These are phyloP conservation scores for Brassica juncea DNA, from an alignment of 345 rosid genomes.

Conservation along the genomic window DNA sequence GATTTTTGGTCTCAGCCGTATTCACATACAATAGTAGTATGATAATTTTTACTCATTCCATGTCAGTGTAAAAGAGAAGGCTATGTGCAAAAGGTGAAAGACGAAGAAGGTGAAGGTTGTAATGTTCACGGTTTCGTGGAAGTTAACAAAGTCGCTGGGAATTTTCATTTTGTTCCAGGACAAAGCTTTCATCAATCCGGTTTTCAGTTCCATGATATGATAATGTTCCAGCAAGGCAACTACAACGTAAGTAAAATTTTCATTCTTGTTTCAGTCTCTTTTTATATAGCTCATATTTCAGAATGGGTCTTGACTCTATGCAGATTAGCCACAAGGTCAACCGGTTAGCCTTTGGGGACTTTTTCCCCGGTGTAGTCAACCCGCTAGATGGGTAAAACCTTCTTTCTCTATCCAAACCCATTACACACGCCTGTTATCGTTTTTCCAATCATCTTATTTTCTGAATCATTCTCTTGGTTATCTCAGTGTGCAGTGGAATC, in stretches of 20 bases:
- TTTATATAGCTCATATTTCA: not conserved
- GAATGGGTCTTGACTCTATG: slow-evolving; percentile 6
- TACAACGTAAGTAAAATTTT: slow-evolving; percentile 62
- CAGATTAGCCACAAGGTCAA: slow-evolving; percentile 86
- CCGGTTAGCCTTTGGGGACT: slow-evolving; percentile 71
- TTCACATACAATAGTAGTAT: not conserved
- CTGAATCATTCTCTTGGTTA: slow-evolving; percentile 17
- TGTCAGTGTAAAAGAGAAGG: slow-evolving; percentile 90
- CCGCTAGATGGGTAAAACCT: slow-evolving; percentile 76
- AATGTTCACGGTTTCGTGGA: slow-evolving; percentile 78
- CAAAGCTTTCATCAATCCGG: slow-evolving; percentile 81
- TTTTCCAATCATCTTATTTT: slow-evolving; percentile 4
- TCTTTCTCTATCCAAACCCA: slow-evolving; percentile 9
- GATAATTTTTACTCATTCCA: not conserved
- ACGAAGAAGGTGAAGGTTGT: slow-evolving; percentile 93
- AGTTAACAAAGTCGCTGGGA: slow-evolving; percentile 92
- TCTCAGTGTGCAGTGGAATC: slow-evolving; percentile 72
- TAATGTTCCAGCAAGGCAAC: slow-evolving; percentile 63
- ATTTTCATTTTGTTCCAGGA: slow-evolving; percentile 79
- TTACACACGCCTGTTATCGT: not conserved
- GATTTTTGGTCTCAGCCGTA: no score
- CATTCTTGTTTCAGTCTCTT: not conserved
- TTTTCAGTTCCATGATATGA: slow-evolving; percentile 65
- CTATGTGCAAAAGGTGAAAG: slow-evolving; percentile 72
- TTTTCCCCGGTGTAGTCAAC: slow-evolving; percentile 78